Base-by-base conservation (phyloP, 2,329 filamentous ascomycete genomes). In the Claviceps sp. region DNA sequence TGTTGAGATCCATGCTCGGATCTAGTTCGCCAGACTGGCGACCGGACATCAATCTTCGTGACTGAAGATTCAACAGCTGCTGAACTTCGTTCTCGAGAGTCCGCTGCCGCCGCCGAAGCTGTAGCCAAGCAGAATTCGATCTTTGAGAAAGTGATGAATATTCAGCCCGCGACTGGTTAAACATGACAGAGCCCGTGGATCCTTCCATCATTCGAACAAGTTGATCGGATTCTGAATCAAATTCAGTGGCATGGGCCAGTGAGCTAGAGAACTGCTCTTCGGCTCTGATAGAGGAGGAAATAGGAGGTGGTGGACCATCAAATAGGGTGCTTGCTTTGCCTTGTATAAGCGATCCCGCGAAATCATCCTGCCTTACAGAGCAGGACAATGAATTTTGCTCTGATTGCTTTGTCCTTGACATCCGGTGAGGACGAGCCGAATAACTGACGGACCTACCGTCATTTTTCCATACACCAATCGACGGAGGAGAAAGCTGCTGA, bases 261-360 rank as follows among this genome's bases (percentile, higher is more conserved):
- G 48, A 43, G 11, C 43, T 45, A 9, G 51, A 44, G n/a, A 24
- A 24, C 40, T 24, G 48, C 54, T 57, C n/a, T 8, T 57, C 58
- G 2, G 72, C 51, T 20, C 72, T 53, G 3, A 68, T 64, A 0
- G 75, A 76, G 5, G 63, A 57, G 1, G 72, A 68, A 52, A 78
- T 77, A 4, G 75, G 75, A 1, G 75, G 73, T 0, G 75, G 75
- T 0, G 75, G 75, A 1, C 74, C 73, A 2, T 65, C 59, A 52
- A 77, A 78, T 45, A 77, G 65, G 3, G 63, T 54, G 13, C 60
- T 66, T 8, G 57, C 57, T 48, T 61, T 67, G 22, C 54, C 55
- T 50, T 64, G 67, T 5, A 66, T 65, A 9, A 63, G 56, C 1
- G 69, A 68, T 13, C 58, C 62, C 6, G 56, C 55, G 30, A 60